Base-by-base conservation (phyloP, 2,329 filamentous ascomycete species). In the Leptographium wingfieldii region DNA sequence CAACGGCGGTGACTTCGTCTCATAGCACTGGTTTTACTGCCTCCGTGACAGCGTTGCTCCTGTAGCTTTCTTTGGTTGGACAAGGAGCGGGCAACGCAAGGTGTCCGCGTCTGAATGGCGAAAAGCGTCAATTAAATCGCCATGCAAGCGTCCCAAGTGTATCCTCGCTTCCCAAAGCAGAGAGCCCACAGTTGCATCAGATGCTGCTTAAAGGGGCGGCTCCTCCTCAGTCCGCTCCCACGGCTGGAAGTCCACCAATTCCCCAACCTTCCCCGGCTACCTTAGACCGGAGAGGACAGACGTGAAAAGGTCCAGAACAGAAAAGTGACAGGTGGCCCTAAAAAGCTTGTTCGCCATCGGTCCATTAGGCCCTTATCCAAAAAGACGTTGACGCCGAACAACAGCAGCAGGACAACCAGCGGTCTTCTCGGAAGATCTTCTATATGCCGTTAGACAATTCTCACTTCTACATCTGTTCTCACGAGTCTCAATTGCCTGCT, bases 81-180 rank as follows among this genome's bases (percentile, higher is more conserved):
- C 58, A 59, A 27, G 14, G 16, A 22, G 38, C 43, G 46, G 49
- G 52, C 48, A 53, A 49, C 51, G 58, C 58, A 56, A 62, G 56
- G 56, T 62, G 62, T 62, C 48, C 58, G 46, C 49, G 31, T 55
- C 59, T 62, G 55, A 56, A 33, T 63, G 63, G 63, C 57, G 56
- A 60, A 64, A 31, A 52, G 35, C 58, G 59, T 46, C 61, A 64
- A 61, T 60, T 63, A 61, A 60, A 60, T 62, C 58, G 62, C 63
- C 43, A 58, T 52, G 56, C 53, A 58, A 52, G 49, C 35, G 25
- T 12, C 14, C 31, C 51, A 33, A 43, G 54, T 12, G 46, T 10
- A 31, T 35, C 14, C 33, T 43, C 27, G 31, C 25, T 55, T 43
- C 38, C 33, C 31, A 48, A 54, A 19, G 16, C 40, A 38, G n/a